Percentiles rank a stretch among this genome's conserved stretches.
phyloP scores from a whole-genome alignment of 495 filamentous ascomycete species.

The Lichenothelia convexa region DNA sequence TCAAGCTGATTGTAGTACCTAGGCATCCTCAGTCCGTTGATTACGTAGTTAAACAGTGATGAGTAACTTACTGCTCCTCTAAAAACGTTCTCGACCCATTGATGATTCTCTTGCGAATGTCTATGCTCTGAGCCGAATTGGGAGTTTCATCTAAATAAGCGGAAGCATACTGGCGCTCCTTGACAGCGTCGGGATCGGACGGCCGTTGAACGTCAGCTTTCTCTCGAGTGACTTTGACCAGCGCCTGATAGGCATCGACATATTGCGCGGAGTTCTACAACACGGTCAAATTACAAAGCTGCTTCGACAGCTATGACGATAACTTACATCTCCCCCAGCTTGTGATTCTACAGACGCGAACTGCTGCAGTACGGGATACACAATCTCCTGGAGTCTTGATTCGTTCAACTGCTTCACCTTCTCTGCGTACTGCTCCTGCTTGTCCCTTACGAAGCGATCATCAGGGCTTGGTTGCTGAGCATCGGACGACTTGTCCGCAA shows the following conservation, averaged over 20 bases:
- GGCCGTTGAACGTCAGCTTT: slow-evolving; percentile 31
- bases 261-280: slow-evolving; percentile 33
- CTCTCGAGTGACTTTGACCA: slow-evolving; percentile 57
- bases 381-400: slow-evolving; percentile 41
- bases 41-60: background rate
- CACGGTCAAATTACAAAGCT: background rate
- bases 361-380: slow-evolving; percentile 51
- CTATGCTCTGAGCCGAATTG: slow-evolving; percentile 38
- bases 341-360: slow-evolving; percentile 53
- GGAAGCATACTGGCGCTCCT: slow-evolving; percentile 56
- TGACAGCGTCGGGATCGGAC: slow-evolving; percentile 35
- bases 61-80: slow-evolving; percentile 43
- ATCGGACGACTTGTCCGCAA: slow-evolving; percentile 33
- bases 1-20: slow-evolving; percentile 57
- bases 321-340: slow-evolving; percentile 43
- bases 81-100: slow-evolving; percentile 58
- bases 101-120: slow-evolving; percentile 55
- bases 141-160: slow-evolving; percentile 54
- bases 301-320: slow-evolving; percentile 27
- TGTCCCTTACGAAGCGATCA: slow-evolving; percentile 56
- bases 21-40: background rate
- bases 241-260: slow-evolving; percentile 57
- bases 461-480: slow-evolving; percentile 32
- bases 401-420: slow-evolving; percentile 61
- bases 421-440: slow-evolving; percentile 58